These are phyloP conservation scores for Chaetomium sp. DNA, from an alignment of 2,329 filamentous ascomycete genomes.

Conservation along the genomic window DNA sequence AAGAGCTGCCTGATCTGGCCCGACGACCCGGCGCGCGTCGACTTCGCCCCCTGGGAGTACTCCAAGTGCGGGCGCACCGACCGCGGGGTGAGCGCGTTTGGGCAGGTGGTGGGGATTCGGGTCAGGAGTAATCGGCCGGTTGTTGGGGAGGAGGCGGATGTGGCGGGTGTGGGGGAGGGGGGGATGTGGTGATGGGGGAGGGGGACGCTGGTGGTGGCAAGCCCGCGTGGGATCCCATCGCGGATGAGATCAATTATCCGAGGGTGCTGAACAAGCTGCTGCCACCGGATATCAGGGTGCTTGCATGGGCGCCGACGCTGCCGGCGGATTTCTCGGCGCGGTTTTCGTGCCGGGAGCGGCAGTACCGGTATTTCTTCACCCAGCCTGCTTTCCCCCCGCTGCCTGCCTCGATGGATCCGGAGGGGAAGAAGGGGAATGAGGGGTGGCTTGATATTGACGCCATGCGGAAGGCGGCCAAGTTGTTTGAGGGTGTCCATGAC, in stretches of 20 bases:
- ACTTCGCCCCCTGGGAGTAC: constrained; percentile 85
- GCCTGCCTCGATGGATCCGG: constrained; percentile 52
- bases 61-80: constrained; percentile 95
- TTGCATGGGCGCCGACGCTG: constrained; percentile 89
- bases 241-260: constrained; percentile 82
- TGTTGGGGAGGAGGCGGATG: constrained; percentile 23
- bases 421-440: constrained; percentile 40
- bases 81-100: constrained; percentile 91
- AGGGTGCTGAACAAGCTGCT: constrained; percentile 83
- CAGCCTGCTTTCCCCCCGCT: constrained; percentile 81
- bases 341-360: constrained; percentile 87
- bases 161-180: neutral
- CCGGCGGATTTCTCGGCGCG: constrained; percentile 83
- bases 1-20: constrained; percentile 82
- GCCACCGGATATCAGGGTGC: constrained; percentile 82
- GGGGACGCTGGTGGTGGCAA: constrained; percentile 29
- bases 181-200: constrained; percentile 19
- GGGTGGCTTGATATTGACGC: constrained; percentile 86
- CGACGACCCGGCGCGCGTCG: constrained; percentile 61
- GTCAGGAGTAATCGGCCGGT: constrained; percentile 78
- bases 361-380: constrained; percentile 97
- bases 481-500: constrained; percentile 83
- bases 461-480: constrained; percentile 80
- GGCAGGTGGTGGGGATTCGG: constrained; percentile 84
- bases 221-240: constrained; percentile 54